These are phyloP conservation scores for Pichia cabralensis DNA, from an alignment of 805 yeast species.

Conservation along the genomic window DNA sequence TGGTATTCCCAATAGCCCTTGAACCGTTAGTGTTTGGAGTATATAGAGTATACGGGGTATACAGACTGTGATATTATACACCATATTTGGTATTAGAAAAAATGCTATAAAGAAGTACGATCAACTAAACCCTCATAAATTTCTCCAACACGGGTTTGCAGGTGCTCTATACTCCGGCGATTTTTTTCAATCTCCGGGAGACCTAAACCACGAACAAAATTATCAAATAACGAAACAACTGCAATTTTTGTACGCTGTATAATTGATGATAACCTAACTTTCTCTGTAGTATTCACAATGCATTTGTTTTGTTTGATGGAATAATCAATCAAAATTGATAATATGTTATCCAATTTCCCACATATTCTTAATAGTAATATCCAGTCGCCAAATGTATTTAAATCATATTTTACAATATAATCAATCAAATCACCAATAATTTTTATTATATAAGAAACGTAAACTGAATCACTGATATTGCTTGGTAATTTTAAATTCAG, in stretches of 20 bases:
- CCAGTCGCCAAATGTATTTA: conserved; percentile 17
- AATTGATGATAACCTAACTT: conserved; percentile 25
- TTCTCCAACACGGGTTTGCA: conserved; percentile 25
- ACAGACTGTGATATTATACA: no score
- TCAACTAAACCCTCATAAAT: conserved; percentile 28
- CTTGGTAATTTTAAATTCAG: conserved; percentile 4
- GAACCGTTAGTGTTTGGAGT: no score
- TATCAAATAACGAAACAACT: conserved; percentile 22
- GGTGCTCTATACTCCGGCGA: conserved; percentile 6
- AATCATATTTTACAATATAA: conserved; percentile 34
- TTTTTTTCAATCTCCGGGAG: conserved; percentile 3
- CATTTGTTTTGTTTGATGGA: neutral
- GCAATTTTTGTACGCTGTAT: conserved; percentile 23
- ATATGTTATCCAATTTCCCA: conserved; percentile 23
- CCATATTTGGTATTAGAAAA: no score
- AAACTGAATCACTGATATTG: conserved; percentile 30
- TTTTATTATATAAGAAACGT: conserved; percentile 48
- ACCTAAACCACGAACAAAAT: conserved; percentile 11
- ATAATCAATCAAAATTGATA: conserved; percentile 23
- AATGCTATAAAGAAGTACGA: conserved; percentile 22
- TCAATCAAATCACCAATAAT: conserved; percentile 62
- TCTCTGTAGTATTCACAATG: conserved; percentile 24
- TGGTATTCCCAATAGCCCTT: no score
- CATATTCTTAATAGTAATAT: conserved; percentile 15
- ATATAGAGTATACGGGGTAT: no score